Evolutionary conservation across 1,284 basidiomycete species (phyloP).

Genomic region (Rhodotorula sp.): DNA sequence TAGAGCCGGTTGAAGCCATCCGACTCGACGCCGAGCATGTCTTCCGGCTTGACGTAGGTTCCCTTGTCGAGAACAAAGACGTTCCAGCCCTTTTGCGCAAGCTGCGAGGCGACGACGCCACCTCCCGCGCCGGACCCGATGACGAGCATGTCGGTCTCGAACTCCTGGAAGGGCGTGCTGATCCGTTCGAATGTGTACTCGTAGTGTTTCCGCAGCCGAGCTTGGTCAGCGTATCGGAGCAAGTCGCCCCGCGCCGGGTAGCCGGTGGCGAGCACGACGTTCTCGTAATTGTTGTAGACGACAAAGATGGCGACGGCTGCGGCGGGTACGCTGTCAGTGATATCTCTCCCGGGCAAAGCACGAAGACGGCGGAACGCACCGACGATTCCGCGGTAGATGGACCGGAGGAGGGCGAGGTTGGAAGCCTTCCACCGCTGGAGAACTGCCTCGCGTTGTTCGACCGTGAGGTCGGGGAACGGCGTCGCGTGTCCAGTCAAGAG

Average conservation of each 20-base stretch:
- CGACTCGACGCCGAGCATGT: slow-evolving; percentile 48
- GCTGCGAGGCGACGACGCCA: slow-evolving; percentile 49
- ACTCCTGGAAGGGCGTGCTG: slow-evolving; percentile 13
- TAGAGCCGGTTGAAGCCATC: slow-evolving; percentile 51
- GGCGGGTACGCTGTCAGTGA: background rate
- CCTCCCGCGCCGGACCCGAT: slow-evolving; percentile 55
- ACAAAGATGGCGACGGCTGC: slow-evolving; percentile 25
- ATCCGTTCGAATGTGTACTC: slow-evolving; percentile 33
- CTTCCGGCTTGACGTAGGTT: slow-evolving; percentile 48
- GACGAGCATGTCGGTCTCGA: slow-evolving; percentile 45
- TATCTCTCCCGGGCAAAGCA: background rate
- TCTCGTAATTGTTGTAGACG: slow-evolving; percentile 29
- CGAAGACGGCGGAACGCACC: background rate
- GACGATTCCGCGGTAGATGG: slow-evolving; percentile 28
- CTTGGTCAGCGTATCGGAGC: slow-evolving; percentile 16
- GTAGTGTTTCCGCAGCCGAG: slow-evolving; percentile 18
- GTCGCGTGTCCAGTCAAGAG: slow-evolving; percentile 26
- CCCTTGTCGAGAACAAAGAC: slow-evolving; percentile 55
- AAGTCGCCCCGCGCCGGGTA: slow-evolving; percentile 30
- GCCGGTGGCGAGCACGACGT: slow-evolving; percentile 26
- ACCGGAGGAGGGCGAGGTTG: slow-evolving; percentile 22
- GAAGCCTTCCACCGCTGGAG: slow-evolving; percentile 31
- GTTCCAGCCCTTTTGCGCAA: slow-evolving; percentile 49
- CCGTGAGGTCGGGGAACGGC: slow-evolving; percentile 22
- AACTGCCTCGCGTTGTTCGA: slow-evolving; percentile 28